These are phyloP conservation scores for Elongisporangium senticosum DNA, from an alignment of 352 stramenopile species.

Conservation along the genomic window DNA sequence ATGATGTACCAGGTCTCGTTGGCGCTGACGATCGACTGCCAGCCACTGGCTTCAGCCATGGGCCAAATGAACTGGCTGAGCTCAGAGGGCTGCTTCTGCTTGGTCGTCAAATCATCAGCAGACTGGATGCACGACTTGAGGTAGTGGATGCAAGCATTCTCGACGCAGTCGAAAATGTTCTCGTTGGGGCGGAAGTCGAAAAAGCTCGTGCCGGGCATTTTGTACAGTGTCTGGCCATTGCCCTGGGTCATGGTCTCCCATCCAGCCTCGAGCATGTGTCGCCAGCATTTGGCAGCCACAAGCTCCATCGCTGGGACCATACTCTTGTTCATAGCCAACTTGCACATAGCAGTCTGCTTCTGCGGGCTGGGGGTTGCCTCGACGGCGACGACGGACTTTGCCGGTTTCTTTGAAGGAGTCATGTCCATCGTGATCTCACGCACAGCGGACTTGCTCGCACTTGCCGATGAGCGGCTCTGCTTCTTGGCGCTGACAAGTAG, in stretches of 20 bases:
- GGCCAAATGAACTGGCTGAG: conserved; percentile 56
- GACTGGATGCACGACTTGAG: conserved; percentile 32
- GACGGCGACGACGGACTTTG: neutral
- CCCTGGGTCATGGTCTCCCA: conserved; percentile 60
- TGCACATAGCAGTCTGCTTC: too few species aligned
- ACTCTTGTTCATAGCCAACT: neutral
- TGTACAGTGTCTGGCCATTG: conserved; percentile 53
- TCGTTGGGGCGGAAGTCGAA: conserved; percentile 65
- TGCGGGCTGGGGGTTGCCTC: neutral
- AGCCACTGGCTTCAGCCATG: conserved; percentile 43
- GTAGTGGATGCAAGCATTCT: conserved; percentile 48
- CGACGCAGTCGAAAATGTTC: conserved; percentile 73
- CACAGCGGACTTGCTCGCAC: too few species aligned
- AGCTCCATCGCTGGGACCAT: conserved; percentile 10
- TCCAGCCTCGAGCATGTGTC: conserved; percentile 44
- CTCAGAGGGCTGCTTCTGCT: conserved; percentile 17
- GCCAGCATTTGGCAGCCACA: conserved; percentile 42
- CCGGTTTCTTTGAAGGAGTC: neutral
- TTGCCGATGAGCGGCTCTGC: too few species aligned
- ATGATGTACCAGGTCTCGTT: conserved; percentile 62
- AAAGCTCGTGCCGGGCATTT: conserved; percentile 61
- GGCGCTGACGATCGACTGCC: conserved; percentile 42
- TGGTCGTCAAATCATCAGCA: neutral
- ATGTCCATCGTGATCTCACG: too few species aligned
- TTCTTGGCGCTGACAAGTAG: conserved; percentile 12